Conservation (phyloP, 306 rosid species). For the Ormosia emarginata region DNA sequence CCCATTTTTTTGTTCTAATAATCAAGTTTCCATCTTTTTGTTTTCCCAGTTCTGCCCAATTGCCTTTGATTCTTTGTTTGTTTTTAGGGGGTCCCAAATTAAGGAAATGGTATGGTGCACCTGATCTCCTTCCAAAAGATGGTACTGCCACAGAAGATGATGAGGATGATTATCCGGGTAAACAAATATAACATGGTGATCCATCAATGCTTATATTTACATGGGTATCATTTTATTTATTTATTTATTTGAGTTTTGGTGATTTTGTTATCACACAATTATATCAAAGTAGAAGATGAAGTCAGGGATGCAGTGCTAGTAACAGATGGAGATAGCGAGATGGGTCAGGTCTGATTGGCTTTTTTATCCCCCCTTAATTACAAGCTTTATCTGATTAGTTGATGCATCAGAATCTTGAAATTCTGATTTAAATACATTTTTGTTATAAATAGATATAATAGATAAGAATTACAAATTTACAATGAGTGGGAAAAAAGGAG, state of each 20-base stretch:
- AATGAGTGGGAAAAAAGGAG: not conserved
- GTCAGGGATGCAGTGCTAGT: constrained; percentile 78
- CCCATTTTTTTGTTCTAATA: not conserved
- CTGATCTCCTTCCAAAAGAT: constrained; percentile 70
- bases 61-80: not conserved
- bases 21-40: not conserved
- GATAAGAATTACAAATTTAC: not conserved
- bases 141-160: constrained; percentile 47
- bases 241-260: not conserved
- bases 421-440: not conserved
- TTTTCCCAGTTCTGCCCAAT: not conserved
- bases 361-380: not conserved
- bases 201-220: not conserved
- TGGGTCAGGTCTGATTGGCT: constrained; percentile 79
- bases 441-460: not conserved
- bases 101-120: constrained; percentile 96
- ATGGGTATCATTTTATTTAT: not conserved
- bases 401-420: not conserved
- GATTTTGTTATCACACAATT: constrained; percentile 11
- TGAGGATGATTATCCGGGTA: constrained; percentile 56
- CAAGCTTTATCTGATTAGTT: not conserved
- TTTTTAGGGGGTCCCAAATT: constrained; percentile 82
- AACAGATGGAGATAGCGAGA: constrained; percentile 86
- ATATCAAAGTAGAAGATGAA: constrained; percentile 52
- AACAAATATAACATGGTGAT: not conserved